phyloP scores from a whole-genome alignment of 2,329 filamentous ascomycete species.

The Nemania sp. region DNA sequence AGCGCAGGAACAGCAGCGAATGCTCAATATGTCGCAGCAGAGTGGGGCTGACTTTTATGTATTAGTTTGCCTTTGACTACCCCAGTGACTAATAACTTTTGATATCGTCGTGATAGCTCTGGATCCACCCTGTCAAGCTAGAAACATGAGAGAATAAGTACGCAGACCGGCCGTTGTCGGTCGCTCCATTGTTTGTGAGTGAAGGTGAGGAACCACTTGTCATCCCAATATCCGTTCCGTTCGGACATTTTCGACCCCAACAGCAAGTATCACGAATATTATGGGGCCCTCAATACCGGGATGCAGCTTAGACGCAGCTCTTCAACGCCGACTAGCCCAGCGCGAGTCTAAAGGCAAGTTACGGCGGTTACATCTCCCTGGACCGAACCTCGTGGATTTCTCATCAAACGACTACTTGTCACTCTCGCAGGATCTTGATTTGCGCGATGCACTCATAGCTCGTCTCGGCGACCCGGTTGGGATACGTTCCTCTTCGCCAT shows the following conservation, averaged over 20 bases:
- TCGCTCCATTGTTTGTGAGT: not conserved
- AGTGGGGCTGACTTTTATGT: too few species aligned
- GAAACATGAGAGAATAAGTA: too few species aligned
- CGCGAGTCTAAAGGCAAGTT: constrained; percentile 42
- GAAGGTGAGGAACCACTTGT: too few species aligned
- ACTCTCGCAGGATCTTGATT: constrained; percentile 55
- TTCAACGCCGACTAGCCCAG: constrained; percentile 28
- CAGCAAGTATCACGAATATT: not conserved
- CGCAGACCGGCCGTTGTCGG: not conserved
- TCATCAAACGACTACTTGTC: constrained; percentile 82
- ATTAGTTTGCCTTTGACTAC: too few species aligned
- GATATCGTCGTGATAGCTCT: too few species aligned
- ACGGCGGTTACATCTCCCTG: constrained; percentile 58
- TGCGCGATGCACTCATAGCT: constrained; percentile 46
- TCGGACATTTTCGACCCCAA: not conserved
- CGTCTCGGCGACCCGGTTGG: constrained; percentile 2
- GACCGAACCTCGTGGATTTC: constrained; percentile 72
- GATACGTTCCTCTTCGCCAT: constrained; percentile 7
- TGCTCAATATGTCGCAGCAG: too few species aligned
- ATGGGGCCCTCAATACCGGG: constrained; percentile 2
- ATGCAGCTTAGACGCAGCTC: constrained; percentile 27
- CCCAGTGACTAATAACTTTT: too few species aligned
- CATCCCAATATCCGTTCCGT: too few species aligned
- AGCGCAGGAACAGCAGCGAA: too few species aligned
- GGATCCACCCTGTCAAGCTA: not conserved